A percentile compares a stretch with the other conserved stretches of the same genome.
phyloP scores from a whole-genome alignment of 2,329 filamentous ascomycete genomes.

The Clonostachys rhizophaga region DNA sequence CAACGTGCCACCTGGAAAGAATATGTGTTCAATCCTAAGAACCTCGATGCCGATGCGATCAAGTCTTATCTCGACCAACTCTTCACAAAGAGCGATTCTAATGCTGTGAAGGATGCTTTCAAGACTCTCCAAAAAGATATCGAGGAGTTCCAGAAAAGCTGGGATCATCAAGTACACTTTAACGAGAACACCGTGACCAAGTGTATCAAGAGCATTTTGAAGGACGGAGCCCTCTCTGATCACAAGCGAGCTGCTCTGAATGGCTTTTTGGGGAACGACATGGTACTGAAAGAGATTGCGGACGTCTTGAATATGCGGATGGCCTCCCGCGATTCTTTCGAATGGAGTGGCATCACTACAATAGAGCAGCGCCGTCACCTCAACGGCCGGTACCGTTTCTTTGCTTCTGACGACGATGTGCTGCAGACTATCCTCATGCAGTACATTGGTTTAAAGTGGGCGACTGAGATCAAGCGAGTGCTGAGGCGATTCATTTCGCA shows the following conservation, averaged over 20 bases:
- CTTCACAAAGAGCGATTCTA: constrained; percentile 24
- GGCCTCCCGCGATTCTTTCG: neutral
- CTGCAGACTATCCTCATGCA: neutral
- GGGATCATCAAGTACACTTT: neutral
- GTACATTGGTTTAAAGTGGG: neutral
- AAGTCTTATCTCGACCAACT: constrained; percentile 42
- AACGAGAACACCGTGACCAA: neutral
- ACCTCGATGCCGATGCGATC: constrained; percentile 39
- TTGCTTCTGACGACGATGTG: neutral
- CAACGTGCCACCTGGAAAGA: constrained; percentile 49
- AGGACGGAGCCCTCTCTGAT: neutral
- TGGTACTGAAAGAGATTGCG: neutral
- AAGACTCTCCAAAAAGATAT: neutral
- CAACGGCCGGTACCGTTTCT: neutral
- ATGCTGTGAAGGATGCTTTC: neutral
- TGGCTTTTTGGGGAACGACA: neutral
- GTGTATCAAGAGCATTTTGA: neutral
- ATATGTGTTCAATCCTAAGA: constrained; percentile 42
- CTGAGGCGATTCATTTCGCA: neutral
- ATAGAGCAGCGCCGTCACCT: neutral
- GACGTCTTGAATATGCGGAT: neutral
- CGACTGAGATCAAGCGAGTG: neutral
- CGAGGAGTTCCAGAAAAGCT: neutral
- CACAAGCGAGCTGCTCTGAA: neutral
- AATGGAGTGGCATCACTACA: neutral